Percentiles rank a stretch among this genome's conserved stretches.
Conservation (phyloP, 2,329 filamentous ascomycete species). For the Corinectria fuckeliana region DNA sequence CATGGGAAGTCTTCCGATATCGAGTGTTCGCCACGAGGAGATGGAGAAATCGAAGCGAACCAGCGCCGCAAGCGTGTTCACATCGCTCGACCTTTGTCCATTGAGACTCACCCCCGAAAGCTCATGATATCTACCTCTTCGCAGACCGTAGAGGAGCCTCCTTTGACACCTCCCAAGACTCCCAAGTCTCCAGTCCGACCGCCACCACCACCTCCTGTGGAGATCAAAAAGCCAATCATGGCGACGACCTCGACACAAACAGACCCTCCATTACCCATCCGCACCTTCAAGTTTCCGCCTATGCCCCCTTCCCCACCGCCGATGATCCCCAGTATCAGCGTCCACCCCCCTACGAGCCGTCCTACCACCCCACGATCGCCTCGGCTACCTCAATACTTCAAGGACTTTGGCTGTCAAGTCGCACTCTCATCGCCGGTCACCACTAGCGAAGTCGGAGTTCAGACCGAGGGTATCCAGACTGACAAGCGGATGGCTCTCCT, state of each 20-base stretch:
- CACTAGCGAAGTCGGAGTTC: conserved; percentile 57
- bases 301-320: conserved; percentile 43
- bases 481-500: conserved; percentile 78
- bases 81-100: conserved; percentile 55
- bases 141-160: conserved; percentile 65
- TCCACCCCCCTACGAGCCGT: conserved; percentile 85
- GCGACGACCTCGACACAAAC: conserved; percentile 70
- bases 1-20: conserved; percentile 49
- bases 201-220: conserved; percentile 49
- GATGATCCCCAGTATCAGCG: conserved; percentile 84
- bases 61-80: conserved; percentile 74
- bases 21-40: conserved; percentile 52
- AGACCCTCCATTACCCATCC: conserved; percentile 34
- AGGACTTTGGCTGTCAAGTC: conserved; percentile 86
- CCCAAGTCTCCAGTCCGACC: conserved; percentile 59
- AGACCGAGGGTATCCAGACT: conserved; percentile 90
- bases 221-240: conserved; percentile 48
- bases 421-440: conserved; percentile 38
- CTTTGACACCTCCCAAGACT: conserved; percentile 69
- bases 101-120: conserved; percentile 52
- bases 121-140: conserved; percentile 70
- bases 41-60: conserved; percentile 73
- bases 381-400: conserved; percentile 79
- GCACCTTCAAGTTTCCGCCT: conserved; percentile 18
- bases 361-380: conserved; percentile 80